Conservation (phyloP, 2,329 filamentous ascomycete species). For the Xylariomycetidae sp. region DNA sequence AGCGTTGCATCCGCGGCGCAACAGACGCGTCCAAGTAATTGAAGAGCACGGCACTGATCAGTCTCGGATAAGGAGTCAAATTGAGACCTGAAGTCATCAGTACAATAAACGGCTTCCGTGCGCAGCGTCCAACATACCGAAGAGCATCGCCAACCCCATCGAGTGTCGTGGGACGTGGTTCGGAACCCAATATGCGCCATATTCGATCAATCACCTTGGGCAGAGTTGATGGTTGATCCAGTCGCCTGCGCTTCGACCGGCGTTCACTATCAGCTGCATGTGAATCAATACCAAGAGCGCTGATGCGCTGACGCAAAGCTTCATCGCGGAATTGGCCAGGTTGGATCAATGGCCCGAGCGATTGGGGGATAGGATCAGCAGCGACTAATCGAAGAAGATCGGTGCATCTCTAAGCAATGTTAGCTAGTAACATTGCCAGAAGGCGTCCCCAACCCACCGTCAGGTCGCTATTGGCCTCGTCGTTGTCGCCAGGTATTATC, state of each 20-base stretch:
- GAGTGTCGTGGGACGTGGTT: slow-evolving; percentile 20
- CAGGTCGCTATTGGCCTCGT: slow-evolving; percentile 33
- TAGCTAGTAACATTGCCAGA: slow-evolving; percentile 10
- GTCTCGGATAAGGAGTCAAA: slow-evolving; percentile 43
- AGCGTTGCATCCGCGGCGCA: slow-evolving; percentile 50
- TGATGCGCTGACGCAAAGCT: slow-evolving; percentile 18
- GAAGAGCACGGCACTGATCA: slow-evolving; percentile 46
- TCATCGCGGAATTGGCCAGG: slow-evolving; percentile 20
- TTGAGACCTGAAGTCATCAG: slow-evolving; percentile 29
- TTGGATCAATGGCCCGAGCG: slow-evolving; percentile 12
- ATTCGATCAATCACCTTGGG: slow-evolving; percentile 16
- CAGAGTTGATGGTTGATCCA: slow-evolving; percentile 16
- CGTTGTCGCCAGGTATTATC: slow-evolving; percentile 23
- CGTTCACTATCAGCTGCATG: slow-evolving; percentile 11
- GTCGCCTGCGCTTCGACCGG: slow-evolving; percentile 27
- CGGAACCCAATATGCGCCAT: slow-evolving; percentile 24
- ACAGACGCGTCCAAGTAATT: slow-evolving; percentile 49
- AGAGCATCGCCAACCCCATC: slow-evolving; percentile 31
- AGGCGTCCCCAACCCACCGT: slow-evolving; percentile 30
- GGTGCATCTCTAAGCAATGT: slow-evolving; percentile 24
- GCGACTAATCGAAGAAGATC: slow-evolving; percentile 22
- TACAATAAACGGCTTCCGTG: slow-evolving; percentile 1
- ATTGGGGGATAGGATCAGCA: slow-evolving; percentile 12
- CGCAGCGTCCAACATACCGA: slow-evolving; percentile 38
- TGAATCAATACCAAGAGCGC: slow-evolving; percentile 13